Percentiles rank a stretch among this genome's conserved stretches.
Conservation (phyloP, 108 stramenopile species). For the Pseudonitzschia delicatissima region DNA sequence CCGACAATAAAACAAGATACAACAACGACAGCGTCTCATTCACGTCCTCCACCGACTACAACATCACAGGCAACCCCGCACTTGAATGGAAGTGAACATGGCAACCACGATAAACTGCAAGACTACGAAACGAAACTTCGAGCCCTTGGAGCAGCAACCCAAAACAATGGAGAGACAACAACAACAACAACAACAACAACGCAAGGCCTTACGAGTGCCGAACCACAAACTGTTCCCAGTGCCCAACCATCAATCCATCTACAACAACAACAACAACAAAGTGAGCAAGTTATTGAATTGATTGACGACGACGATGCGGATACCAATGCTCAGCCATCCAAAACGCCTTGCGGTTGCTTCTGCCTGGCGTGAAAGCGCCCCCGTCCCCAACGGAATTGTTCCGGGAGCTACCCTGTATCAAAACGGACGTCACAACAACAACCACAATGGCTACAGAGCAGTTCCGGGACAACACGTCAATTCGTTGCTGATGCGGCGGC, state of each 20-base stretch:
- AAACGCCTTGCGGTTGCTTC: background rate
- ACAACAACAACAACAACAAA: background rate
- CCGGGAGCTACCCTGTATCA: slow-evolving; percentile 1
- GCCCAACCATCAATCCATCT: no score
- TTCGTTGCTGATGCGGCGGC: no score
- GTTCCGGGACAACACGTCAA: no score
- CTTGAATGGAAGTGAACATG: no score
- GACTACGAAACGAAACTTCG: no score
- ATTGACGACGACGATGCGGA: slow-evolving; percentile 25
- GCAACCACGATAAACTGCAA: no score
- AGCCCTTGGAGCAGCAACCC: no score
- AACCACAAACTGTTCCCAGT: background rate
- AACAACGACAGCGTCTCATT: no score
- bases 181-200: background rate
- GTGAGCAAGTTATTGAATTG: slow-evolving; percentile 20
- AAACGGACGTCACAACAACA: background rate
- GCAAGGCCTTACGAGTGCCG: background rate
- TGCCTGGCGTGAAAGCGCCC: slow-evolving; percentile 8
- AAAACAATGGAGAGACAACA: no score
- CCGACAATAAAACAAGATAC: no score
- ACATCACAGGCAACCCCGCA: no score
- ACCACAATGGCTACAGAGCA: background rate
- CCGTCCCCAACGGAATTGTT: background rate
- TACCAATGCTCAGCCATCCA: background rate
- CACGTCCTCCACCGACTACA: no score